Base-by-base conservation (phyloP, 345 rosid species). In the Mercurialis annua region DNA sequence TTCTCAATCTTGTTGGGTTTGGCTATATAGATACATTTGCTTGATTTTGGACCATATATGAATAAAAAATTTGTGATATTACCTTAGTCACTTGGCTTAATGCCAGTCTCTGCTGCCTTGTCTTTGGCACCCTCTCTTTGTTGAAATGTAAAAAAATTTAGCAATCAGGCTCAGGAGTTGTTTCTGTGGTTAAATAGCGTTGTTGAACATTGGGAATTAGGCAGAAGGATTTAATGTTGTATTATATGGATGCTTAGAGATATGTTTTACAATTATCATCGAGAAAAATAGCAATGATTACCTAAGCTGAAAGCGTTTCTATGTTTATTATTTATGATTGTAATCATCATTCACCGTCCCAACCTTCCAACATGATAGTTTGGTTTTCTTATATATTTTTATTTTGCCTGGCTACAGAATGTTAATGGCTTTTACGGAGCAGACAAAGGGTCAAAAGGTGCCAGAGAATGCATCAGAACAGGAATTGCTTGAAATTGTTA, bases 401-500 rank as follows among this genome's bases (percentile, higher is more conserved):
- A 30, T 26, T 20, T 71, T 71, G 30, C 54, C 60, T 80, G 68
- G 21, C 58, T 72, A 78, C 86, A 93, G 98, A 78, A 93, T 93
- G 98, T 83, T 93, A 72, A 78, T 81, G 79, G 78, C 90, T 73
- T 93, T 93, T 65, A 79, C 86, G 18, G 95, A 93, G 87, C 96
- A 93, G 81, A 79, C 91, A 29, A 85, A 82, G 65, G 87, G 87
- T 62, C 80, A 86, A 80, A 81, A 84, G 71, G 63, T 87, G 47
- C 87, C 91, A 15, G 87, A 83, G 76, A 78, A 87, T 74, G 90
- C 96, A 58, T 82, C 99, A 57, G 97, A 93, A 44, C 92, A 89
- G 77, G 77, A 86, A 76, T 86, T 93, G 97, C 94, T 93, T 76
- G 95, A 83, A 82, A 78, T 89, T 71, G 97, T 93, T 64, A 90